These are phyloP conservation scores for Podosphaera fusca DNA, from an alignment of 2,329 filamentous ascomycete species.

Conservation along the genomic window DNA sequence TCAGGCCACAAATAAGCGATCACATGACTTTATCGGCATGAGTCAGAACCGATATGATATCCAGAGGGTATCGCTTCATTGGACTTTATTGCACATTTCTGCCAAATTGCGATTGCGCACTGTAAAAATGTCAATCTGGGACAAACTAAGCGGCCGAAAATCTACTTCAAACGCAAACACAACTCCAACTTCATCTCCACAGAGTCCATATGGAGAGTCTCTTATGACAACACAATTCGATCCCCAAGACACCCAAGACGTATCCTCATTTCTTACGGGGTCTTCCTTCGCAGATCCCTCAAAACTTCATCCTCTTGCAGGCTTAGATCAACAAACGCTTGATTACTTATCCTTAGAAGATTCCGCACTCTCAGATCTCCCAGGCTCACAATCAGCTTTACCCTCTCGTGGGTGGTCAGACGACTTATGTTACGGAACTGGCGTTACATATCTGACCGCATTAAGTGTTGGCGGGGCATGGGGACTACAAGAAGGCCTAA, in stretches of 20 bases:
- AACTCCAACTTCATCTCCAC: conserved; percentile 5
- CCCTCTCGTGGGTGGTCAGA: conserved; percentile 95
- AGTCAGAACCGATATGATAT: not conserved
- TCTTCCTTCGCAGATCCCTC: conserved; percentile 66
- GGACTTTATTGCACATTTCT: too few relatives aligned
- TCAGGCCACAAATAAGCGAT: not conserved
- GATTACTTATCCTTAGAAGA: conserved; percentile 94
- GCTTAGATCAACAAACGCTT: conserved; percentile 74
- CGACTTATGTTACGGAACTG: conserved; percentile 92
- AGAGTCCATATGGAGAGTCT: conserved; percentile 18
- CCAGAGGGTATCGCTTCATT: too few relatives aligned
- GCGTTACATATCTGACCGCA: conserved; percentile 78
- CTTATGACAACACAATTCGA: conserved; percentile 38
- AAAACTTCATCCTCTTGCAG: conserved; percentile 76
- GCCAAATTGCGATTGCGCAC: not conserved
- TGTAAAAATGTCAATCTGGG: conserved; percentile 18
- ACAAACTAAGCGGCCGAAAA: conserved; percentile 18
- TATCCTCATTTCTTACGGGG: conserved; percentile 63
- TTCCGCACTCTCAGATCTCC: conserved; percentile 63
- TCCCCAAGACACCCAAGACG: conserved; percentile 51
- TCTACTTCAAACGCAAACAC: conserved; percentile 10
- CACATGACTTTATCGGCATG: not conserved
- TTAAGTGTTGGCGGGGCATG: conserved; percentile 70
- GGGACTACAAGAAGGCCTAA: conserved; percentile 77
- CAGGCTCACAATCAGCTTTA: conserved; percentile 65